These are phyloP conservation scores for Chlamydomonas sp. DNA, from an alignment of 139 green algal species.

Conservation along the genomic window DNA sequence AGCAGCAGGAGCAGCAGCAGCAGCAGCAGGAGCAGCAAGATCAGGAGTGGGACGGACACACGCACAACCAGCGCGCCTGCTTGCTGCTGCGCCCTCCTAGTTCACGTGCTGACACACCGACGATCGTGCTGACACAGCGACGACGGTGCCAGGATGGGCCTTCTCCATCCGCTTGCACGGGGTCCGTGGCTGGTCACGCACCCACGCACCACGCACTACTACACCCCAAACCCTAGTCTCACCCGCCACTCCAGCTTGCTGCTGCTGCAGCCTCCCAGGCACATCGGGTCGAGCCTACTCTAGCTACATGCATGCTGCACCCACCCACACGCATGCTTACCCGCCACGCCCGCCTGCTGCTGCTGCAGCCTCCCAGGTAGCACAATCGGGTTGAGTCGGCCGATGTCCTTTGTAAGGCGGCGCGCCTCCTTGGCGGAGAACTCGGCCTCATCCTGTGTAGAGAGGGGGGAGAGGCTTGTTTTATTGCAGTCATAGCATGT, in stretches of 20 bases:
- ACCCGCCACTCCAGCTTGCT: background rate
- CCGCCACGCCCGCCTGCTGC: background rate
- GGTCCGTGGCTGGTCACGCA: too few relatives aligned
- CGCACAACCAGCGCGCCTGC: background rate
- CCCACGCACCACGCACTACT: too few relatives aligned
- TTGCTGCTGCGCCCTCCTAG: background rate
- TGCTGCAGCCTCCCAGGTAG: conserved; percentile 20
- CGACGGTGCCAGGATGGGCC: too few relatives aligned
- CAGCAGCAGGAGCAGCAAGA: too few relatives aligned
- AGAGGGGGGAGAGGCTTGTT: too few relatives aligned
- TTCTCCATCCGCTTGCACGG: background rate
- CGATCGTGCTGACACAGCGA: background rate
- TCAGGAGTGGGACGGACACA: background rate
- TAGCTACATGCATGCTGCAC: too few relatives aligned
- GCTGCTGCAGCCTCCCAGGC: background rate
- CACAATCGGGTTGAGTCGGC: conserved; percentile 38
- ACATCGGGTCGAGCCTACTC: too few relatives aligned
- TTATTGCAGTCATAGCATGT: too few relatives aligned
- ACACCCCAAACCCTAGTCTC: background rate
- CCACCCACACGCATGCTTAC: too few relatives aligned
- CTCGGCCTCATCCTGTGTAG: background rate
- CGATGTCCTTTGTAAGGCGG: conserved; percentile 34
- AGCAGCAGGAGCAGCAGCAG: too few relatives aligned
- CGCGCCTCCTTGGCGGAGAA: conserved; percentile 11
- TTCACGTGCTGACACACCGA: too few relatives aligned